Evolutionary conservation across 345 rosid species (phyloP).

Genomic region (Acer campestre): DNA sequence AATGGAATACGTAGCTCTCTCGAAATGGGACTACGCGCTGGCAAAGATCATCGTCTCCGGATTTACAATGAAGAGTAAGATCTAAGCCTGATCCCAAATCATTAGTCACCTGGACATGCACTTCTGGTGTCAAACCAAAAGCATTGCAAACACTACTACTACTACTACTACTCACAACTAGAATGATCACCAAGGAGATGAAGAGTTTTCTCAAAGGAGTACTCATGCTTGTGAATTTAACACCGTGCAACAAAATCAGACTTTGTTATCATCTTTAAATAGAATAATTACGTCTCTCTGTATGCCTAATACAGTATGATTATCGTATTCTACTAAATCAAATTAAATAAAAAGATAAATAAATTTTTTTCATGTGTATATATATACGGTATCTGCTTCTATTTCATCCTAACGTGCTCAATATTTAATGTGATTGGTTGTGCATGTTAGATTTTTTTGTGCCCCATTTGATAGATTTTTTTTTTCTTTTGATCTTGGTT

Average conservation of each 20-base stretch:
- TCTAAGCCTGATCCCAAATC: neutral
- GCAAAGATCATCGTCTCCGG: neutral
- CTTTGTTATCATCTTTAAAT: neutral
- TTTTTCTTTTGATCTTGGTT: no score
- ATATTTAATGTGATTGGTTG: no score
- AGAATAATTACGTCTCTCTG: neutral
- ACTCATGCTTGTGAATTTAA: neutral
- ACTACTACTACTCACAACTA: neutral
- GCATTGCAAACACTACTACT: neutral
- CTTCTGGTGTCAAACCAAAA: neutral
- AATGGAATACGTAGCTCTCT: neutral
- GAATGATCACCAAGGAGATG: neutral
- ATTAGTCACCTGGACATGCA: neutral
- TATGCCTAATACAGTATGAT: no score
- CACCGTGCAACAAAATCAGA: neutral
- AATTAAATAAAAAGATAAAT: no score
- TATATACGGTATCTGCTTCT: no score
- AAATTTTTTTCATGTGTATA: neutral
- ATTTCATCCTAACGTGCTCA: no score
- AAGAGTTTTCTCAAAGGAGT: no score
- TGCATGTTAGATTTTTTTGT: no score
- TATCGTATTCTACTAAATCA: neutral
- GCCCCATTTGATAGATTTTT: no score
- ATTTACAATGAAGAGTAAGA: conserved; percentile 3
- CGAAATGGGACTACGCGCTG: neutral